These are phyloP conservation scores for Vaccinium myrtillus DNA, from an alignment of 148 eudicot species.

Conservation along the genomic window DNA sequence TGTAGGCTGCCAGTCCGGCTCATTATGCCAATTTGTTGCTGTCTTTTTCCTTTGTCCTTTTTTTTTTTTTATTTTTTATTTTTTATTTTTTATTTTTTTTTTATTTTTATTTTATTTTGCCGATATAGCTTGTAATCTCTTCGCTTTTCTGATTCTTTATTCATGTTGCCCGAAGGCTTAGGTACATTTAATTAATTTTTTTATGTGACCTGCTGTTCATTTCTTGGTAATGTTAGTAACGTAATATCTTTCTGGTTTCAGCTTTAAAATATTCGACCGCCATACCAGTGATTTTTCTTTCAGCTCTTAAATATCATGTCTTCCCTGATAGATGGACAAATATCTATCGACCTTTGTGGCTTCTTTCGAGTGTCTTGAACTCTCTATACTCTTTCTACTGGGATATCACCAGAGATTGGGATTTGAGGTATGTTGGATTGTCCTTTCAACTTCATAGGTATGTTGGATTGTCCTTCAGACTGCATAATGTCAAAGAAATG, in stretches of 20 bases:
- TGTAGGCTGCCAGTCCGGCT: neutral
- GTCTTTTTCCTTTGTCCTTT: neutral
- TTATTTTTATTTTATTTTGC: neutral
- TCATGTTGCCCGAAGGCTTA: neutral
- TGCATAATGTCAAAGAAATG: neutral
- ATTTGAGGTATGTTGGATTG: slow-evolving; percentile 68
- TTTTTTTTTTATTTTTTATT: neutral
- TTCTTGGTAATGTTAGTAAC: slow-evolving; percentile 14
- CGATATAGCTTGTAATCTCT: neutral
- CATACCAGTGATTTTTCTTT: slow-evolving; percentile 90
- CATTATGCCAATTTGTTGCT: neutral
- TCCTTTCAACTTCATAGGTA: slow-evolving; percentile 50
- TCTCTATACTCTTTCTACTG: slow-evolving; percentile 96
- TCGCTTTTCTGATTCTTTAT: neutral
- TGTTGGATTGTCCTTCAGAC: slow-evolving; percentile 13
- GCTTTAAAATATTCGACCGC: slow-evolving; percentile 98
- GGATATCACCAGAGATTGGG: slow-evolving; percentile 98
- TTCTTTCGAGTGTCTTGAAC: slow-evolving; percentile 74
- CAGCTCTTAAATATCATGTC: slow-evolving; percentile 94
- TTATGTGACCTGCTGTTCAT: neutral
- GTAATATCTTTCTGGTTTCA: slow-evolving; percentile 38
- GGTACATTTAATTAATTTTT: neutral
- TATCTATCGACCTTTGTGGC: slow-evolving; percentile 88
- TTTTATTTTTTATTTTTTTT: neutral
- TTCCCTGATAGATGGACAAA: slow-evolving; percentile 81